Evolutionary conservation across 306 rosid genomes (phyloP).

Genomic region (Malus domestica): DNA sequence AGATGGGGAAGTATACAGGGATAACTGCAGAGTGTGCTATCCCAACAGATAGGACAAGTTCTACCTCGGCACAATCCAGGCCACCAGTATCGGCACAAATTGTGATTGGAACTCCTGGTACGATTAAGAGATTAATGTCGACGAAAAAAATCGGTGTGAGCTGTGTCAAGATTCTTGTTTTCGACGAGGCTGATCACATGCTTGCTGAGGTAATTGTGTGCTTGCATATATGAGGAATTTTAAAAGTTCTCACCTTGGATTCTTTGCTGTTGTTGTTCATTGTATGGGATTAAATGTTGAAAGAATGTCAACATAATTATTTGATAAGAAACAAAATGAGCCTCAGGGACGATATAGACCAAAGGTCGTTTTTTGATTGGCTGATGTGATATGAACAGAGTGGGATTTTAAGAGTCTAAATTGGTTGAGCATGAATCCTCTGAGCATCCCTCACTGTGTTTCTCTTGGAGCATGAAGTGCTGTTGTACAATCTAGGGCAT

Average conservation of each 20-base stretch:
- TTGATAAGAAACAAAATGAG: not conserved
- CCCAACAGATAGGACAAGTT: conserved; percentile 46
- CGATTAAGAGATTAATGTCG: conserved; percentile 62
- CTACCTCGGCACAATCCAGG: conserved; percentile 26
- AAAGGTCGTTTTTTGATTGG: not conserved
- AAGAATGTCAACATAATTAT: not conserved
- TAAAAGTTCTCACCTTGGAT: not conserved
- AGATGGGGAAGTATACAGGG: conserved; percentile 76
- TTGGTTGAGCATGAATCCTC: not conserved
- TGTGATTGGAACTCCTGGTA: conserved; percentile 93
- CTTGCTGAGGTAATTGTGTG: conserved; percentile 46
- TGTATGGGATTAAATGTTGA: not conserved
- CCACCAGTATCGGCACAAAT: conserved; percentile 63
- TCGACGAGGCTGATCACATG: conserved; percentile 96
- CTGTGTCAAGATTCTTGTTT: conserved; percentile 65
- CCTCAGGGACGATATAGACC: not conserved
- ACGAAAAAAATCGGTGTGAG: conserved; percentile 41
- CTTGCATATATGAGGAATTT: not conserved
- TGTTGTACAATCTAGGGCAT: not conserved
- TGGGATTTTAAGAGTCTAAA: not conserved
- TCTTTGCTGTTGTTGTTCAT: not conserved
- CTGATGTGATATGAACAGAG: not conserved
- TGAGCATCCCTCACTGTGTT: not conserved
- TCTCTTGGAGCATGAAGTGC: not conserved
- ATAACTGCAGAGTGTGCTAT: conserved; percentile 71